Evolutionary conservation across 2,329 filamentous ascomycete genomes (phyloP).

Genomic region (Colletotrichum sp.): DNA sequence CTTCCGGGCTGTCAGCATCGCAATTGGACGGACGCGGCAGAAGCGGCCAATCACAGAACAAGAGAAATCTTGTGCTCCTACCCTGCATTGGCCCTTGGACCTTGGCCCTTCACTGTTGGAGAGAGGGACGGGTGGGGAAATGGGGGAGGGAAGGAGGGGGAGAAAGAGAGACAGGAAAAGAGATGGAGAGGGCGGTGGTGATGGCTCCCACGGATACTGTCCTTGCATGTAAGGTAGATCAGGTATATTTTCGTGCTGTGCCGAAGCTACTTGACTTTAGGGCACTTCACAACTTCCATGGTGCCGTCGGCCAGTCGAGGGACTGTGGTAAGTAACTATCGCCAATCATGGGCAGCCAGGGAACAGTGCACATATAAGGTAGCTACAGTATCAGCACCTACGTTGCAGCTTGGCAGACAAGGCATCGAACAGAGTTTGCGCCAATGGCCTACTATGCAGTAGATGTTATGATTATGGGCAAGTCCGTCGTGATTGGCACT

Average conservation of each 20-base stretch:
- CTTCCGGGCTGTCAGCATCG: background rate
- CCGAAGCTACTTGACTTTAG: background rate
- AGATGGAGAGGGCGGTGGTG: background rate
- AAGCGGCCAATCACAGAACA: background rate
- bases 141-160: background rate
- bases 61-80: background rate
- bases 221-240: background rate
- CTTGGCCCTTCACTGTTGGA: background rate
- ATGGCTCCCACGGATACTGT: background rate
- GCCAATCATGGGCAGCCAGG: background rate
- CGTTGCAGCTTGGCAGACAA: background rate
- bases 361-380: background rate
- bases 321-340: background rate
- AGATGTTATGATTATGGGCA: background rate
- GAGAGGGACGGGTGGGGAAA: background rate
- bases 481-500: background rate
- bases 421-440: background rate
- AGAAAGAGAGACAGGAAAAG: background rate
- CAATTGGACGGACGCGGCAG: background rate
- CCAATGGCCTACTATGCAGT: background rate
- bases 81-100: background rate
- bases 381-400: background rate
- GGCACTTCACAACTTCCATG: background rate
- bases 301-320: background rate
- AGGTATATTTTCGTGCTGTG: background rate